Evolutionary conservation across 441 rosid species (phyloP), one percentile per base, ranked within the genome.

Genomic region (Monsonia emarginata): DNA sequence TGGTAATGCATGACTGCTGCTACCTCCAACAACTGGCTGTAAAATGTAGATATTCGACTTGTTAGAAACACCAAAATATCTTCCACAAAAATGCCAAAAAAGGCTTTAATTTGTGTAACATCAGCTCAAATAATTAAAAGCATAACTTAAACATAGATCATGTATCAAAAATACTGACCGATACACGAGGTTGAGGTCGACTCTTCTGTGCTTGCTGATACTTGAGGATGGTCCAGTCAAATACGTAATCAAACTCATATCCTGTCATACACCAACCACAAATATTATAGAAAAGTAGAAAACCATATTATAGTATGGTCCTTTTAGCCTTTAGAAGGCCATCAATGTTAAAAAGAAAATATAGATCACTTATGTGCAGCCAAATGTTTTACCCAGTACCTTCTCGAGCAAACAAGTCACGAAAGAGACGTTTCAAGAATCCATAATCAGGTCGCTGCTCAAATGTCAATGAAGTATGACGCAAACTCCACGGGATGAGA

Each of bases 171-270:
- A 65, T n/a, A 69, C 83, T 77, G 50, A 78, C 82, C 65, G 78
- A 77, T 76, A 74, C 75, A 70, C 80, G 84, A 63, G 82, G 81
- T 68, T 78, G 88, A 40, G 75, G 70, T 80, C 79, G 85, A 40
- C 65, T 72, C 82, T 80, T 88, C 65, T 88, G 96, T 18, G 93
- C 71, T 76, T 88, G 96, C 72, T 88, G 90, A 74, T 87, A 83
- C 86, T 90, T 90, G n/a, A 88, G 83, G 61, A 90, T 84, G 34
- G 95, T 90, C 97, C 97, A 90, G 82, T 90, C 97, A 81, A 86
- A 90, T 52, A 88, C 74, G 65, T 81, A 84, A 79, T 90, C 95
- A 70, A 80, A 88, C 69, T 82, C 87, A 76, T 75, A 85, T 30
- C 91, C 97, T 90, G 82, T 42, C 54, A 70, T 50, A 50, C 9